Conservation (phyloP, 2,329 filamentous ascomycete genomes). For the Emergomyces orientalis region DNA sequence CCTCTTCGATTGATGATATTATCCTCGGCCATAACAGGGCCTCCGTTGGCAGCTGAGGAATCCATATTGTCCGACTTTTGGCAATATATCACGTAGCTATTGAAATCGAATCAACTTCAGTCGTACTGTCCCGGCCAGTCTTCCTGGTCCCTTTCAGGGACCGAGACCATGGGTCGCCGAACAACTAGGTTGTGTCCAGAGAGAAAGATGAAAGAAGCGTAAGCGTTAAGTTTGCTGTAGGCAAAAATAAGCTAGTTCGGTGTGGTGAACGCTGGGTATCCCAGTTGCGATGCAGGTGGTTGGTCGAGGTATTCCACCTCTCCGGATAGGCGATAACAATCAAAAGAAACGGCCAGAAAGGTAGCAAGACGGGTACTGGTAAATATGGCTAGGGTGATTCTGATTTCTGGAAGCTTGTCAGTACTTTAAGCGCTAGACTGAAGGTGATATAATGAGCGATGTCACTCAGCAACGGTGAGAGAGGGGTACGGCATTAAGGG, state of each 20-base stretch:
- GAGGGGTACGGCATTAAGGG: neutral
- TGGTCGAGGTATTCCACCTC: neutral
- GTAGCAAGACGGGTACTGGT: neutral
- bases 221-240: neutral
- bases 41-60: conserved; percentile 23
- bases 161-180: conserved; percentile 14
- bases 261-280: neutral
- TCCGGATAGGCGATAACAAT: neutral
- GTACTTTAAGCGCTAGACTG: neutral
- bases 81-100: neutral
- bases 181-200: neutral
- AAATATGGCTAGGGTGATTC: neutral
- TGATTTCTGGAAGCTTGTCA: neutral
- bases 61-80: conserved; percentile 24
- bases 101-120: conserved; percentile 3
- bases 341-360: neutral
- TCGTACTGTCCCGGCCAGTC: conserved; percentile 12
- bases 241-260: neutral
- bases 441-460: neutral
- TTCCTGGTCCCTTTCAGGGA: conserved; percentile 14
- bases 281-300: neutral
- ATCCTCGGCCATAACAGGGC: conserved; percentile 55
- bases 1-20: conserved; percentile 98
- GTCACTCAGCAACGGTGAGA: neutral
- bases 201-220: neutral